These are phyloP conservation scores for Rhododendron kiyosumense DNA, from an alignment of 148 eudicot species.

Conservation along the genomic window DNA sequence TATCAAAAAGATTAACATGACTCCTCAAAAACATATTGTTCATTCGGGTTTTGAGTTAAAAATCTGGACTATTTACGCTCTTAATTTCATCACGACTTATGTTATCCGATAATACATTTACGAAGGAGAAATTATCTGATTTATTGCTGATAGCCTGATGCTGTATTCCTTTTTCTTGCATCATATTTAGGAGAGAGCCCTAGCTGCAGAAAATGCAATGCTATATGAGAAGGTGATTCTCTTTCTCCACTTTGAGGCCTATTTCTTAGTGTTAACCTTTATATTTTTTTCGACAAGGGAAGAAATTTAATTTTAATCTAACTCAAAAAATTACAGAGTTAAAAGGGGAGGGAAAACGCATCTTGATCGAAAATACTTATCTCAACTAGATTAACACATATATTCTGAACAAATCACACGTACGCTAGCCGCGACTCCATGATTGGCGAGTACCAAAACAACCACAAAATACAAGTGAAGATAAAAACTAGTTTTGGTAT, in stretches of 20 bases:
- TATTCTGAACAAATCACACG: no score
- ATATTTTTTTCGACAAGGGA: not conserved
- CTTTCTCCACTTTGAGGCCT: not conserved
- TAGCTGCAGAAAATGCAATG: constrained; percentile 52
- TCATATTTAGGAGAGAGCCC: constrained; percentile 46
- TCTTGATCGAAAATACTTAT: no score
- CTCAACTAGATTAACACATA: no score
- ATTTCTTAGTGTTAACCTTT: not conserved
- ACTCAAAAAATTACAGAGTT: no score
- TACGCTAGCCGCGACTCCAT: no score
- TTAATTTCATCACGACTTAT: not conserved
- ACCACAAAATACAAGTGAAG: no score
- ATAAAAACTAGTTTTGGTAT: no score
- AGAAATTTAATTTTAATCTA: no score
- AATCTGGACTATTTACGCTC: not conserved
- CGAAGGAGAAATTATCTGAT: not conserved
- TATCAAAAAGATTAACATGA: not conserved
- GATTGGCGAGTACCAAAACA: no score
- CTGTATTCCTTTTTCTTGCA: not conserved
- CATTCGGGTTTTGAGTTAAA: not conserved
- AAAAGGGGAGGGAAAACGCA: no score
- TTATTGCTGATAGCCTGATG: not conserved
- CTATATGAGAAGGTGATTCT: constrained; percentile 44
- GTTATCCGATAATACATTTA: not conserved
- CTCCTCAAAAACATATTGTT: not conserved